Percentiles rank a stretch among this genome's conserved stretches.
Conservation (phyloP, 106 monocot genomes). For the Apostasia shenzhenica region DNA sequence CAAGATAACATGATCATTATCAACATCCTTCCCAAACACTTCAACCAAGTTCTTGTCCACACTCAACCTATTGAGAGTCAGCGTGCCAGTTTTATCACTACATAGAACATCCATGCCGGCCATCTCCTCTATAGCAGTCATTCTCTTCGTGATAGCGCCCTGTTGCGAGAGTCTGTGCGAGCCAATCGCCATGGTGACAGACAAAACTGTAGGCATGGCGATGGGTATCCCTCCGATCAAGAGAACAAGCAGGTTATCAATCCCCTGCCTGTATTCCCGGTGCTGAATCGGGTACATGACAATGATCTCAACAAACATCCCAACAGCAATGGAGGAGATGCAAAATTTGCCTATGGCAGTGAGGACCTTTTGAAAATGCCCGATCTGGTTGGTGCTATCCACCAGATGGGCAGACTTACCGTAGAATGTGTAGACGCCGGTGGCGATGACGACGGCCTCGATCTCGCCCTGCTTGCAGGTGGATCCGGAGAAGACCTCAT, state of each 20-base stretch:
- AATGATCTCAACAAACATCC: not conserved
- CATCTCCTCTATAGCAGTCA: slow-evolving; percentile 97
- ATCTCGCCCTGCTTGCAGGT: slow-evolving; percentile 5
- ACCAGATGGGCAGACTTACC: slow-evolving; percentile 1
- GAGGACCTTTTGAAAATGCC: slow-evolving; percentile 1
- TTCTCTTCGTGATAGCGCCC: slow-evolving; percentile 74
- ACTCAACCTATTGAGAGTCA: slow-evolving; percentile 64
- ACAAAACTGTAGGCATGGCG: slow-evolving; percentile 4
- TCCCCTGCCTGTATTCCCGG: slow-evolving; percentile 2
- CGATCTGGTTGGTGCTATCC: not conserved
- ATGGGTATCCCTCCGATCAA: slow-evolving; percentile 7
- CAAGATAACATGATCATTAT: slow-evolving; percentile 49
- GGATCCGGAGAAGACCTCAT: not conserved
- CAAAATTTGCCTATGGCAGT: slow-evolving; percentile 2
- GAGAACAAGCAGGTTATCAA: not conserved
- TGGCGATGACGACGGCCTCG: slow-evolving; percentile 1
- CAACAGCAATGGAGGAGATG: slow-evolving; percentile 4
- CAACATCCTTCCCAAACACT: slow-evolving; percentile 52
- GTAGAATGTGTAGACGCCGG: not conserved
- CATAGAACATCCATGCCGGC: slow-evolving; percentile 94
- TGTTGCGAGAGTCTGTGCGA: slow-evolving; percentile 6
- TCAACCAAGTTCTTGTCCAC: slow-evolving; percentile 63
- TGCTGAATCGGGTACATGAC: slow-evolving; percentile 6
- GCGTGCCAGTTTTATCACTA: slow-evolving; percentile 77
- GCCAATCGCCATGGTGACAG: not conserved